Base-by-base conservation (phyloP, 2,329 filamentous ascomycete species). In the Calonectria naviculata region DNA sequence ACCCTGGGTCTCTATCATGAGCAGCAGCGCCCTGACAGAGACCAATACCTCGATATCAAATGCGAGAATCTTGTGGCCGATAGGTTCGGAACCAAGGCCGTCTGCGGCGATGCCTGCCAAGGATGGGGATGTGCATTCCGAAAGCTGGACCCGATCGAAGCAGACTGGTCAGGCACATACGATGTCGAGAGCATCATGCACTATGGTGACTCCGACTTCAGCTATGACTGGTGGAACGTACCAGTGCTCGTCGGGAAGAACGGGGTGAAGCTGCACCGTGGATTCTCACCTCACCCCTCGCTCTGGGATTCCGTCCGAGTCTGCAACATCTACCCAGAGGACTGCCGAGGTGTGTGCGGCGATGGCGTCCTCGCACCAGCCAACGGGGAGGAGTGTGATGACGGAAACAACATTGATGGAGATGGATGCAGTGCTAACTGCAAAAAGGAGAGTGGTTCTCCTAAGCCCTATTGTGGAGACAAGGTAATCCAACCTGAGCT, bases 351-450 rank as follows among this genome's bases (percentile, higher is more conserved):
- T 5, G 42, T 65, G 7, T 65, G 62, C n/a, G 62, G 62, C 12
- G 62, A 65, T 24, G 62, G 62, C 46, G 34, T 65, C 62, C 42
- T 49, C 17, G 28, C 62, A 9, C 62, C 62, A 3, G 62, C 42
- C 29, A 65, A 65, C 26, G 62, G 62, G 15, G 62, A 65, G 26
- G 62, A 65, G 44, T 65, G 62, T 8, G 60, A 63, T 29, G 38
- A 44, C 17, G 54, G 54, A 12, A 60, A 60, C 54, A 60, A 60
- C 34, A 42, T 60, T 42, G 54, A 60, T 21, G 60, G 60, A 19
- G 38, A 47, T 15, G 60, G 60, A 17, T 44, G 42, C 38, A 52
- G 46, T 31, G 17, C 62, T 6, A 21, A 15, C 46, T 65, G 62
- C 21, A 60, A 60, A 41, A 41, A 28, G 17, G 62, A 65, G 26